Evolutionary conservation across 1,284 basidiomycete genomes (phyloP), one percentile per base, ranked within the genome.

Genomic region (Cryptococcus sp.): DNA sequence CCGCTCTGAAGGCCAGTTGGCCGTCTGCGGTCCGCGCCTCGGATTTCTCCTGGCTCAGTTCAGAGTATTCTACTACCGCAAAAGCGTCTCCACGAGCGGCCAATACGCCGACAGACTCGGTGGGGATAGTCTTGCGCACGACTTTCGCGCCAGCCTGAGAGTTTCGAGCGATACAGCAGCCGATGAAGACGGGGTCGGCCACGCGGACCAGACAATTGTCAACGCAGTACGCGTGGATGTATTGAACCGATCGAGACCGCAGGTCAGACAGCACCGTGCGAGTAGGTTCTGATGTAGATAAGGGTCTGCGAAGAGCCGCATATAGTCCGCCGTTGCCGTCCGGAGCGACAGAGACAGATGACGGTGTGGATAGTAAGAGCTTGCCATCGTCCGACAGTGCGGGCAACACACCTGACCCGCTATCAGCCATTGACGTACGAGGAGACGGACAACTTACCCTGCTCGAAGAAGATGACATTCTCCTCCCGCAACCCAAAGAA

Each of bases 191-290:
- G 17, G 96, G 96, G 77, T 99, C 96, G 56, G 93, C 95, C 57
- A 99, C 92, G 64, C 88, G 87, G 68, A 98, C 96, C 63, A 99
- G 90, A 80, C 95, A 99, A 83, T 99, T 99, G 83, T 99, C 96
- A 69, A 99, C 95, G 70, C 95, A 89, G 82, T 97, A 98, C 1
- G 88, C 90, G 80, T 99, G 95, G 47, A 99, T 83, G 79, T 94
- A 97, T 61, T 87, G 83, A 71, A 98, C 82, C 47, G 87, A 86
- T 65, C 93, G 92, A 53, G 80, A 76, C 45, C 82, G 80, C 60
- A 99, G 84, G 78, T 98, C 92, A 45, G 88, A 84, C 51, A 99
- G 85, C 54, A 99, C 93, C 13, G 89, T 89, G 51, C 77, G 82
- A 27, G 85, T 82, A 11, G 60, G 49, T 6, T 65, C 60, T 54